Base-by-base conservation (phyloP, 306 rosid genomes). In the Crataegus laevigata region DNA sequence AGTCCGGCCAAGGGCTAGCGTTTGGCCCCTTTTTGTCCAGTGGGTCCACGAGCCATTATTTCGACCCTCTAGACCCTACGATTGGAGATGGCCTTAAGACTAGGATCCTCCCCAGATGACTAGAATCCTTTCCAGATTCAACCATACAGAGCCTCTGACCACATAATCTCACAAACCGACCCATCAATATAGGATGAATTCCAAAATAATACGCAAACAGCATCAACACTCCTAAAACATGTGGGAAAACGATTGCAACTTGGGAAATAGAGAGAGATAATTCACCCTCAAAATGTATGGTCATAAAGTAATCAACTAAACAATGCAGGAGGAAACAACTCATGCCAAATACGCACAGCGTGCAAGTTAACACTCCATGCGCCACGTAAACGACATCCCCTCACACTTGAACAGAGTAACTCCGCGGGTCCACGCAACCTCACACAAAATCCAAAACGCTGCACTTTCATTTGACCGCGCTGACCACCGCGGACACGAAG, bases 331-430 rank as follows among this genome's bases (percentile, higher is more conserved):
- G 51, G 63, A 64, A 47, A 52, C 26, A 4, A 6, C 47, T 8
- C 9, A 3, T 4, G 30, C 28, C 30, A 69, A 66, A 40, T 58
- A 68, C 38, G 54, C 71, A 69, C 9, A 2, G 13, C 65, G 68
- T 36, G 18, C 74, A 58, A 18, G 1, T 38, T 58, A 57, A 34
- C 25, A 11, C 29, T 34, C 24, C 26, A 10, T 5, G 68, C 86
- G 83, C 86, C 80, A 82, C 86, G 66, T 79, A 82, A 40, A 71
- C 54, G 21, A 50, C 18, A 50, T 50, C 40, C 42, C 15, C 34
- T 8, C 19, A 5, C 54, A 1, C 8, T 4, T 3, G 19, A 24
- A 51, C 43, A 22, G 22, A 5, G 36, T 1, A 66, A 68, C 0
- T 62, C 3, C 32, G 21, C 30, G 77, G 79, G 77, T 73, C 76